phyloP scores from a whole-genome alignment of 257 asterid genomes.

The Fraxinus anomala region DNA sequence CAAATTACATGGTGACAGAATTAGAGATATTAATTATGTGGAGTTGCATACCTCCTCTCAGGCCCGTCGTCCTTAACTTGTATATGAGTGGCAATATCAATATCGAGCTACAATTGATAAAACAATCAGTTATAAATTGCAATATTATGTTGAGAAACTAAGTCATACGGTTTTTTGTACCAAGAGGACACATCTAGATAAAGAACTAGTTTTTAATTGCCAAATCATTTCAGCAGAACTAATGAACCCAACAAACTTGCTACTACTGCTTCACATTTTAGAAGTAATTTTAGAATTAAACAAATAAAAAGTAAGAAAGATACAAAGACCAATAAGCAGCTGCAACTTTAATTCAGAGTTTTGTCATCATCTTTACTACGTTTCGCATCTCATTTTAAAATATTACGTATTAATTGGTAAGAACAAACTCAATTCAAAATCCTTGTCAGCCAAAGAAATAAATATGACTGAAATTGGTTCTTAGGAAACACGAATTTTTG shows the following conservation, averaged over 20 bases:
- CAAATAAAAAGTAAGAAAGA: neutral
- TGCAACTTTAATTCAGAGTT: neutral
- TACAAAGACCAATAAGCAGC: neutral
- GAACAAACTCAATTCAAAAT: neutral
- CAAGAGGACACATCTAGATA: neutral
- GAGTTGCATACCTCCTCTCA: slow-evolving; percentile 58
- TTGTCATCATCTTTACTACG: neutral
- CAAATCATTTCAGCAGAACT: neutral
- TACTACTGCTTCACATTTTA: neutral
- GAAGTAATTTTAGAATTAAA: neutral
- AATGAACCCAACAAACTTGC: neutral
- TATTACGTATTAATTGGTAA: neutral
- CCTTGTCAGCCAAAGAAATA: neutral
- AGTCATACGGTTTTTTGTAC: neutral
- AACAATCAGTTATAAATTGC: slow-evolving; percentile 7
- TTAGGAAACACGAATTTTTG: neutral
- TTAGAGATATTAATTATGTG: slow-evolving; percentile 15
- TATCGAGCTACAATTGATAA: slow-evolving; percentile 59
- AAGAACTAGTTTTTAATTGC: neutral
- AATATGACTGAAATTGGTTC: neutral
- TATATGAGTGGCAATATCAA: slow-evolving; percentile 79
- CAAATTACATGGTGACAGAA: slow-evolving; percentile 6
- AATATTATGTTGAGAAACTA: neutral
- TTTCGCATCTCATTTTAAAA: neutral
- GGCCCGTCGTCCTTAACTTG: slow-evolving; percentile 91